Evolutionary conservation across 768 basidiomycete species (phyloP), one percentile per base, ranked within the genome.

Genomic region (Leccinum disarticulatum): DNA sequence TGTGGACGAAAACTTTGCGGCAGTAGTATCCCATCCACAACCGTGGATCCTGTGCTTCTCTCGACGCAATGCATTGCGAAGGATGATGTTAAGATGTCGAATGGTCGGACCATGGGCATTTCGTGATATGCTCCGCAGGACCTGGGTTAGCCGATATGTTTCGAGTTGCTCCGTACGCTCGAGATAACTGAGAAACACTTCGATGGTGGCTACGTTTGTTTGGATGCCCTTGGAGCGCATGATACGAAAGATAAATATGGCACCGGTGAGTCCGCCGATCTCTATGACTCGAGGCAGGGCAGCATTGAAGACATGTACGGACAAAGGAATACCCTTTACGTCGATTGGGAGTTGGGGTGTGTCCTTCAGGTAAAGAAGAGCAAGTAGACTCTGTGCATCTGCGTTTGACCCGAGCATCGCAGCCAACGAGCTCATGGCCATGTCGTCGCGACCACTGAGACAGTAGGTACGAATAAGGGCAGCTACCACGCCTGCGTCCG

Each of bases 401-500:
- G 67, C 62, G 48, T 67, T 54, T 31, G 71, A 61, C 48, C 71
- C 58, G 65, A 86, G 83, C 69, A 83, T 76, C 17, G 73, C 70
- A 30, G 80, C 76, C 54, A 86, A 75, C 58, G 90, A 69, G 30
- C 74, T 71, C 49, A 87, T 72, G 6, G 89, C 90, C 38, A 77
- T 68, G 56, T 78, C 77, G 19, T 77, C 77, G 51, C 78, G 74
- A 35, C 80, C 80, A 11, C 71, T 74, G 41, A 78, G 68, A 65
- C 79, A 83, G 64, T 84, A 82, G n/a, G 81, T 79, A 57, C 81
- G 80, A 36, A 89, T 75, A 30, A 91, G 76, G 3, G 88, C 81
- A 28, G 81, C 78, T 14, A 82, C 71, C 6, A 80, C 74, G 25
- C 75, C 74, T 25, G 77, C 63, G 52, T 87, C 83, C 11, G 83